Evolutionary conservation across 148 eudicot species (phyloP).

Genomic region (Dysphania ambrosioides): DNA sequence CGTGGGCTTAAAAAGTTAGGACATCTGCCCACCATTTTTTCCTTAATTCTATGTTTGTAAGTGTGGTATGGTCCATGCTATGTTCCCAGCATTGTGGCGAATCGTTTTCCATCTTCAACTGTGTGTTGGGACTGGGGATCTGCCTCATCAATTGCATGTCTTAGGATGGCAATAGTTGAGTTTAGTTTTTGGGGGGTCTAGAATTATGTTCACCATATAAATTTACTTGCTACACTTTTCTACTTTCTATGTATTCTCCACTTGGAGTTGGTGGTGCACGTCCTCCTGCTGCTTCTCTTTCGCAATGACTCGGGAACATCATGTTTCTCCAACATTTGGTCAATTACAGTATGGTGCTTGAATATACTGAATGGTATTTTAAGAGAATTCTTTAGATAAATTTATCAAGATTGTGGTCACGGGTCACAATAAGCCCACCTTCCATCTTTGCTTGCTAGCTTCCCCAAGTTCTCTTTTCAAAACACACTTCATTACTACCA

Average conservation of each 20-base stretch:
- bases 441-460: too few relatives aligned
- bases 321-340: neutral
- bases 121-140: neutral
- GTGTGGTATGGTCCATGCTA: conserved; percentile 26
- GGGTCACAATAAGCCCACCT: too few relatives aligned
- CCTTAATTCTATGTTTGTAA: neutral
- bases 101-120: conserved; percentile 21
- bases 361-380: too few relatives aligned
- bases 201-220: neutral
- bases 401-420: too few relatives aligned
- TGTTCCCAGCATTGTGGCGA: conserved; percentile 15
- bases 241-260: conserved; percentile 32
- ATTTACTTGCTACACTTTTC: conserved; percentile 7
- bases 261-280: neutral
- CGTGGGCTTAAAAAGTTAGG: conserved; percentile 23
- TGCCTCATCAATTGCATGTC: neutral
- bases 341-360: too few relatives aligned
- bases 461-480: too few relatives aligned
- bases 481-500: too few relatives aligned
- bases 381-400: too few relatives aligned
- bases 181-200: conserved; percentile 10
- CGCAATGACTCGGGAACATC: neutral
- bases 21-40: conserved; percentile 21
- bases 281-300: neutral
- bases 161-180: conserved; percentile 6